Evolutionary conservation across 2,329 filamentous ascomycete genomes (phyloP).

Genomic region (Sporothrix luriei): DNA sequence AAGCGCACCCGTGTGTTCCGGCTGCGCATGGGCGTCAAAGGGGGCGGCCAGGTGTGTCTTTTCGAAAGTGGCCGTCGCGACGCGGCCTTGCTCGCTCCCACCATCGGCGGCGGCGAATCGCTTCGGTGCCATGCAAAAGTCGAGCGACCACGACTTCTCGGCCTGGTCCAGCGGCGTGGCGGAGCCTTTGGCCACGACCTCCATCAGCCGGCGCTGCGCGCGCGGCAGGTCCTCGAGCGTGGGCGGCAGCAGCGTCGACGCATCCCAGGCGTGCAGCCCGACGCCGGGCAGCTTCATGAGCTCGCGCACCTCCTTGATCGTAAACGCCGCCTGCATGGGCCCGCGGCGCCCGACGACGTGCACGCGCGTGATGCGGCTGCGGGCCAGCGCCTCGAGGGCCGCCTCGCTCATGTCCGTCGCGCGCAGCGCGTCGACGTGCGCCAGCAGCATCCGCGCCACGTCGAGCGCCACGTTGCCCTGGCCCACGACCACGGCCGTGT

Average conservation of each 20-base stretch:
- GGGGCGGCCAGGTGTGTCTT: conserved; percentile 59
- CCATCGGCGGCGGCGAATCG: conserved; percentile 59
- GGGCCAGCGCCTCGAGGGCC: conserved; percentile 72
- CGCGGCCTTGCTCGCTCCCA: conserved; percentile 47
- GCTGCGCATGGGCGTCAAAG: conserved; percentile 56
- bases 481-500: conserved; percentile 85
- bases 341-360: conserved; percentile 87
- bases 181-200: conserved; percentile 78
- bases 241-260: conserved; percentile 65
- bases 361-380: conserved; percentile 75
- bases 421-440: conserved; percentile 69
- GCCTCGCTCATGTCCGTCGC: conserved; percentile 88
- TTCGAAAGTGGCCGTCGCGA: conserved; percentile 71
- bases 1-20: conserved; percentile 53
- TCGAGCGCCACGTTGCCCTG: conserved; percentile 97
- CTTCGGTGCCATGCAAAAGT: conserved; percentile 79
- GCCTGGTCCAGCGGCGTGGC: conserved; percentile 51
- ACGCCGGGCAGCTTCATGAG: conserved; percentile 75
- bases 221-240: conserved; percentile 72
- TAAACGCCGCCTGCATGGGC: conserved; percentile 90
- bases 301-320: conserved; percentile 91
- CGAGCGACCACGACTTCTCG: conserved; percentile 75
- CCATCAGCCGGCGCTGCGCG: conserved; percentile 73
- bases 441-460: conserved; percentile 83
- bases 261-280: conserved; percentile 69